Percentiles rank a stretch among this genome's conserved stretches.
Conservation (phyloP, 352 stramenopile genomes). For the Pythium periplocum region DNA sequence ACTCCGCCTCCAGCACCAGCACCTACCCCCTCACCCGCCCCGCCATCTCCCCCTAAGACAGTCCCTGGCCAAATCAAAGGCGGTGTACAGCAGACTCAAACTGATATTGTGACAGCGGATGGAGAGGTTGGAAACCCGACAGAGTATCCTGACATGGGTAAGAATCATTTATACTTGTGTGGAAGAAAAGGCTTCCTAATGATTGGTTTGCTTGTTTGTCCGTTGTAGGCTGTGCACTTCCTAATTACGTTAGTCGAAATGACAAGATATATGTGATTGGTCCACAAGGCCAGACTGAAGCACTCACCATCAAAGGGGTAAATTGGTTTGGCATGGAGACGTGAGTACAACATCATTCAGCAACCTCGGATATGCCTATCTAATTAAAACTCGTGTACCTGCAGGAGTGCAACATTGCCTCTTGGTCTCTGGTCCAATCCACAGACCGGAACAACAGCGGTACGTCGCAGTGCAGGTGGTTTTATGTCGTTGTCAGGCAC, state of each 20-base stretch:
- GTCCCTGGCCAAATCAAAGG: slow-evolving; percentile 21
- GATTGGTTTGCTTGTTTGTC: background rate
- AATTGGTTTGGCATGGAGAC: slow-evolving; percentile 66
- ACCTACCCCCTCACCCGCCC: too few relatives aligned
- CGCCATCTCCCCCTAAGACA: background rate
- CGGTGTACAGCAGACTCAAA: slow-evolving; percentile 7
- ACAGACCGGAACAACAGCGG: slow-evolving; percentile 43
- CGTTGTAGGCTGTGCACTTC: slow-evolving; percentile 36
- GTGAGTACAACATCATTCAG: slow-evolving; percentile 12
- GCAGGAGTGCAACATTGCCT: slow-evolving; percentile 13
- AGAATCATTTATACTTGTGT: background rate
- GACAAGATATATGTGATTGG: slow-evolving; percentile 49
- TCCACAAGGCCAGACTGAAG: slow-evolving; percentile 40
- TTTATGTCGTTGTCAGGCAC: background rate
- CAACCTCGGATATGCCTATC: too few relatives aligned
- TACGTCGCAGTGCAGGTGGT: slow-evolving; percentile 10
- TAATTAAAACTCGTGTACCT: slow-evolving; percentile 18
- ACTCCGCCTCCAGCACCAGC: too few relatives aligned
- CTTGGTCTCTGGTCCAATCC: slow-evolving; percentile 48
- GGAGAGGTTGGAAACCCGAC: slow-evolving; percentile 59
- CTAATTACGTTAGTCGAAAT: slow-evolving; percentile 70
- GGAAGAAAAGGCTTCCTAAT: too few relatives aligned
- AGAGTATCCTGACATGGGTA: slow-evolving; percentile 32
- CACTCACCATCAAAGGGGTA: slow-evolving; percentile 55
- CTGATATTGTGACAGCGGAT: slow-evolving; percentile 39